Percentiles rank a stretch among this genome's conserved stretches.
These are phyloP conservation scores for Daldinia sp. DNA, from an alignment of 2,329 filamentous ascomycete species.

Conservation along the genomic window DNA sequence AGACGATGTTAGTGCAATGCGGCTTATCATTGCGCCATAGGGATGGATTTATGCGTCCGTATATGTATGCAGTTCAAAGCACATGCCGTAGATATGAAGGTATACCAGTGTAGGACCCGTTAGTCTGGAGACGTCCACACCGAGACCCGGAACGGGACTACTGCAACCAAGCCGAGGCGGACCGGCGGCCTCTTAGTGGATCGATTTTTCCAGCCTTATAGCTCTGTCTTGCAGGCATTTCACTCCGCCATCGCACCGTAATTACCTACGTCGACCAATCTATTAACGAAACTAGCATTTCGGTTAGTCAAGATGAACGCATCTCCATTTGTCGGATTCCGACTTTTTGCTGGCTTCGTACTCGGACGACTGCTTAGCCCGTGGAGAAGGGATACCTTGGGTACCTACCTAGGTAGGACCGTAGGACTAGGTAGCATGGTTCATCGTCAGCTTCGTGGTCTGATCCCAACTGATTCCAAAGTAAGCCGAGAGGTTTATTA, in stretches of 20 bases:
- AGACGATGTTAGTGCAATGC: constrained; percentile 17
- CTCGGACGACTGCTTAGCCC: constrained; percentile 8
- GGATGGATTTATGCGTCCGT: not conserved
- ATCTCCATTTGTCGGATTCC: constrained; percentile 14
- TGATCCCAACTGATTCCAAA: not conserved
- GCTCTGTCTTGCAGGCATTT: constrained; percentile 21
- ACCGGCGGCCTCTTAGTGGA: constrained; percentile 26
- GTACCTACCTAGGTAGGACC: not conserved
- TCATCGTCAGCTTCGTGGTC: not conserved
- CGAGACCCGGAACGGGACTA: constrained; percentile 33
- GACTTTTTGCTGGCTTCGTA: not conserved
- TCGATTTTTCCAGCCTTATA: constrained; percentile 34
- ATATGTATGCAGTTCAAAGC: constrained; percentile 2
- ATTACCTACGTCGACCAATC: constrained; percentile 27
- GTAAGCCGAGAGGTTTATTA: not conserved
- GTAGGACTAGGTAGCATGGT: not conserved
- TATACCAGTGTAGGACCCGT: constrained; percentile 32
- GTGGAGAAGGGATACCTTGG: not conserved
- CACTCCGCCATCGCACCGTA: constrained; percentile 28
- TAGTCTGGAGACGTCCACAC: constrained; percentile 31
- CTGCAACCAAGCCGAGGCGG: constrained; percentile 29
- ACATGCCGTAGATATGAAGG: not conserved
- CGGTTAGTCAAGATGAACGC: constrained; percentile 29
- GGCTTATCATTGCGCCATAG: constrained; percentile 23
- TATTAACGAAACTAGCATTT: constrained; percentile 3